Evolutionary conservation across 352 stramenopile genomes (phyloP), one percentile per base, ranked within the genome.

Genomic region (Aphanomyces astaci): DNA sequence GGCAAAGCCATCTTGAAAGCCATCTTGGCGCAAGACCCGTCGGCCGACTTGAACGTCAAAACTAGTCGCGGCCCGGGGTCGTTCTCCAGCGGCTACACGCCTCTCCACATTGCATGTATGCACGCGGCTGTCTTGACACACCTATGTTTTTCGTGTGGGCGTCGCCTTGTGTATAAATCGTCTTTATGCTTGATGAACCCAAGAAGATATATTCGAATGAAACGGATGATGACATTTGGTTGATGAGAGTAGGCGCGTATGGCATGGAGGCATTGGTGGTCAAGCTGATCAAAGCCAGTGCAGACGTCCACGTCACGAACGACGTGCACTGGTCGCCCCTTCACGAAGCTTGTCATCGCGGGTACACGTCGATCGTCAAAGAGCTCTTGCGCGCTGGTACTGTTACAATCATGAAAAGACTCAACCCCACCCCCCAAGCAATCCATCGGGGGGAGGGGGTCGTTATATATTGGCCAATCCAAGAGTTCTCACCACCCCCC

Each of bases 51-150:
- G 1, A 88, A 90, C 48, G 31, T 80, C 2, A 56, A 79, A n/a
- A 94, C 85, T 0, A 82, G 72, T 55, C 81, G 83, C 25, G 85
- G 85, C 1, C 82, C 85, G 0, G 85, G 83, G 0, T 87, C 79
- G 0, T 94, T 92, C 64, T 89, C 85, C 1, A 88, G 78, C 49
- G 85, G 83, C 3, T 94, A 78, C 78, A 92, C 83, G 32, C 83
- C 83, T 4, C 71, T 94, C 43, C 85, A 92, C 63, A 89, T 94
- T 45, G 79, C 83, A 0, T 84, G 81, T 27, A 36, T n/a, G n/a
- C n/a, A n/a, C n/a, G n/a, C n/a, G n/a, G n/a, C n/a, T n/a, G n/a
- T n/a, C n/a, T n/a, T n/a, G n/a, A n/a, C n/a, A n/a, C n/a, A n/a
- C n/a, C n/a, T n/a, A n/a, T n/a, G n/a, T n/a, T n/a, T n/a, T n/a